phyloP scores from a whole-genome alignment of 257 asterid genomes.

The Solanum infundibuliforme region DNA sequence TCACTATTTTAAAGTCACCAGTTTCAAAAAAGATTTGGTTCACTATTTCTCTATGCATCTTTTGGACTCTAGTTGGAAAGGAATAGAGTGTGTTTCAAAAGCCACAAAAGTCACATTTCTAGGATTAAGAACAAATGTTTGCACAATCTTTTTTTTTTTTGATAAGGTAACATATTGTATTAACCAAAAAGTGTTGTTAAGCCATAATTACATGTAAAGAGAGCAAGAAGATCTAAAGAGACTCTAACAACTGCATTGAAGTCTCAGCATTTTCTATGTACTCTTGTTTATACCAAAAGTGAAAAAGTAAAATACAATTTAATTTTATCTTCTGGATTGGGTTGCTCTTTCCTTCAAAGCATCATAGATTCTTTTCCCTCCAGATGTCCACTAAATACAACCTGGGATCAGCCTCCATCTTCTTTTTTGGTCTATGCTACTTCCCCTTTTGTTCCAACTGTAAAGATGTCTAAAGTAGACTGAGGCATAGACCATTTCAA shows the following conservation, averaged over 20 bases:
- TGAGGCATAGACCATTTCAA: too few relatives aligned
- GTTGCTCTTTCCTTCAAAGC: neutral
- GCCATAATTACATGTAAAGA: neutral
- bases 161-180: neutral
- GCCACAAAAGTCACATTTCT: neutral
- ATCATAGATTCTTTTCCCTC: neutral
- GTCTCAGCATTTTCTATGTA: neutral
- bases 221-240: neutral
- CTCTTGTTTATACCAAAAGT: neutral
- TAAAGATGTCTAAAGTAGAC: too few relatives aligned
- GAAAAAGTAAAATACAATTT: neutral
- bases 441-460: neutral
- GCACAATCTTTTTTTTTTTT: too few relatives aligned
- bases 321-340: neutral
- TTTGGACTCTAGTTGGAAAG: neutral
- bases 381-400: neutral
- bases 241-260: neutral
- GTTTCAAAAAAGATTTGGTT: too few relatives aligned
- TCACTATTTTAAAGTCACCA: neutral
- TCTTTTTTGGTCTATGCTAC: neutral
- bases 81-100: neutral
- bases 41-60: neutral
- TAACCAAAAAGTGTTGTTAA: neutral
- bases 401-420: neutral
- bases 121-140: neutral